Evolutionary conservation across 441 rosid genomes (phyloP).

Genomic region (Viola pubescens): DNA sequence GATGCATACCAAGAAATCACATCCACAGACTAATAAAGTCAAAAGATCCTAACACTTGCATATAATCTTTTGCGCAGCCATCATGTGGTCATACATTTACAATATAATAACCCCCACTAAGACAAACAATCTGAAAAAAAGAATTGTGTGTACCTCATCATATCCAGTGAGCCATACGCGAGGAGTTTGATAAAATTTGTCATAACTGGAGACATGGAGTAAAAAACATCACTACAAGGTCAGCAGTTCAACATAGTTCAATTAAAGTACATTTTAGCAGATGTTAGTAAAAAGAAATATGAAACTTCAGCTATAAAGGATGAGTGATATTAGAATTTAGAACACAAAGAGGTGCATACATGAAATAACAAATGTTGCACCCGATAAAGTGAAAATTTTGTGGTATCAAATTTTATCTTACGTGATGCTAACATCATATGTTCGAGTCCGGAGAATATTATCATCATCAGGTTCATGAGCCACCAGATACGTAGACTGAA

Average conservation of each 20-base stretch:
- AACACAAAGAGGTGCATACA: no score
- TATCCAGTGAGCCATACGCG: constrained; percentile 99
- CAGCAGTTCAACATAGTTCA: no score
- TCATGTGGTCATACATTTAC: no score
- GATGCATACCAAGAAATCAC: not conserved
- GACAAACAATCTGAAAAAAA: constrained; percentile 2
- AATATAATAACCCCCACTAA: no score
- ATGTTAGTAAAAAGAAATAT: no score
- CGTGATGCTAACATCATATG: constrained; percentile 99
- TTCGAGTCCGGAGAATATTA: constrained; percentile 84
- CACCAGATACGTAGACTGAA: constrained; percentile 54
- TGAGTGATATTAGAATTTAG: no score
- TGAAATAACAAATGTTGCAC: not conserved
- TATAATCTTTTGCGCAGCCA: no score
- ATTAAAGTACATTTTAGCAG: no score
- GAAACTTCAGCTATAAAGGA: no score
- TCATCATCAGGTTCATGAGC: constrained; percentile 90
- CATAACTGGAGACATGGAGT: constrained; percentile 53
- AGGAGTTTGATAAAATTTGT: constrained; percentile 97
- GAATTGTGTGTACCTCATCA: constrained; percentile 62
- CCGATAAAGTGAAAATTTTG: not conserved
- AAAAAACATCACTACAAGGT: not conserved
- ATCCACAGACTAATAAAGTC: not conserved
- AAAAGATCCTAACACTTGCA: no score
- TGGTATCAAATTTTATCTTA: constrained; percentile 31